Base-by-base conservation (phyloP, 1,139 yeast species). In the Diutina neorugosa region DNA sequence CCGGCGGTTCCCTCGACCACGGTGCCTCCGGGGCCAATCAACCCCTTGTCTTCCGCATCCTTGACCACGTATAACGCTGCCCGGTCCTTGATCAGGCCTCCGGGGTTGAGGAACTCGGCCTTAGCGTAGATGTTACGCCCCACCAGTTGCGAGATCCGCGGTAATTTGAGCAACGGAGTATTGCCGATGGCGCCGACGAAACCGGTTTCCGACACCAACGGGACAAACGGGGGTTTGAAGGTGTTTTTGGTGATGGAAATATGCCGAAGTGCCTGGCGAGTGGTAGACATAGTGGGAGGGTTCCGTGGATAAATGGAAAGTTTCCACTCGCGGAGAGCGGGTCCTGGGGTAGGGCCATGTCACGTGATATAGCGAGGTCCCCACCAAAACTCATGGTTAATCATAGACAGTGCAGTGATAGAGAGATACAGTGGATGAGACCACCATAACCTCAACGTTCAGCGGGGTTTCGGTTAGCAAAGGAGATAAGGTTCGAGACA, bases 21-120 rank as follows among this genome's bases (percentile, higher is more conserved):
- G 5, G 78, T 74, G 40, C 88, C 90, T 4, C 91, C 95, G 1
- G 86, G 80, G 56, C 71, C 66, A 55, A 87, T 70, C 55, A 77
- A 69, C 1, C 96, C 96, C 57, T 74, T 74, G 50, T 69, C 66
- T 65, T 90, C 96, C 27, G 96, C 96, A 60, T 86, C 91, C 61
- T 84, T 77, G 55, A 89, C 73, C 55, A 90, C 76, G 62, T 73
- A 88, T 52, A 86, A 71, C 0, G 96, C 96, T 7, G 96, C 96
- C 55, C 97, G 77, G 65, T 89, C 97, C 65, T 89, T 89, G 56
- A 90, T 90, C 5, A 95, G 85, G 0, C 96, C 97, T 52, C 96
- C 96, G 1, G 97, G 97, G 68, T 90, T 89, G 85, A 86, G 86
- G 70, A 82, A 86, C 69, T 89, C 97, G 14, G 95, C 95, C 65